Evolutionary conservation across 768 basidiomycete species (phyloP).

Genomic region (Ramaria sp.): DNA sequence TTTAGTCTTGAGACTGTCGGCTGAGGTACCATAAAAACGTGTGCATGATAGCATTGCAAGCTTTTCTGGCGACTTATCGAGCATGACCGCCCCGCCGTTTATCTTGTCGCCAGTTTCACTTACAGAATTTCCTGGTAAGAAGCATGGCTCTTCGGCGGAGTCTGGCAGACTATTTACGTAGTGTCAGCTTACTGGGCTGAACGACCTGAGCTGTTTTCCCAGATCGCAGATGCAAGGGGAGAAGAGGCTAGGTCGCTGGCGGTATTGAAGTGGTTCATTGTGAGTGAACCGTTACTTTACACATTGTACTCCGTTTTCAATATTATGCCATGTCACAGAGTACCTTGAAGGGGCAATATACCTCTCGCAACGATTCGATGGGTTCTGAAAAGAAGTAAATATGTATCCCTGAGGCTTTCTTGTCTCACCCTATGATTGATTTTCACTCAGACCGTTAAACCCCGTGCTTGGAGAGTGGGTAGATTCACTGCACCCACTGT

Average conservation of each 20-base stretch:
- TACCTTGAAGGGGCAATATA: conserved; percentile 93
- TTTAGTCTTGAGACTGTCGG: conserved; percentile 12
- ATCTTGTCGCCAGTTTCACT: conserved; percentile 86
- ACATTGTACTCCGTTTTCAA: conserved; percentile 20
- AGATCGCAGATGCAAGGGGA: conserved; percentile 67
- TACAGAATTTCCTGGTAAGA: conserved; percentile 81
- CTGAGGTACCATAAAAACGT: background rate
- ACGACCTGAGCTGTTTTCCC: conserved; percentile 80
- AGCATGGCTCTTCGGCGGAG: background rate
- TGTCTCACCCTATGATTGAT: conserved; percentile 6
- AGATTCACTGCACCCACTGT: background rate
- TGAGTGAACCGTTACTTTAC: conserved; percentile 33
- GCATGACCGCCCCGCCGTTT: conserved; percentile 79
- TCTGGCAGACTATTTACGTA: background rate
- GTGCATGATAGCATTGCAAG: conserved; percentile 53
- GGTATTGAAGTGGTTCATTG: conserved; percentile 95
- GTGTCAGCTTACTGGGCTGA: conserved; percentile 93
- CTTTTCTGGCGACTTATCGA: conserved; percentile 80
- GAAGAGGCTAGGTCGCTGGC: conserved; percentile 65
- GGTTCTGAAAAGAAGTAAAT: conserved; percentile 95
- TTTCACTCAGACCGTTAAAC: conserved; percentile 66
- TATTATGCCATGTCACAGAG: conserved; percentile 31
- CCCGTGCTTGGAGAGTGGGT: conserved; percentile 88
- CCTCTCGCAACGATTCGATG: conserved; percentile 87
- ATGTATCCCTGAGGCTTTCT: background rate